Evolutionary conservation across 2,329 filamentous ascomycete species (phyloP), one percentile per base, ranked within the genome.

Genomic region (Talaromyces sp.): DNA sequence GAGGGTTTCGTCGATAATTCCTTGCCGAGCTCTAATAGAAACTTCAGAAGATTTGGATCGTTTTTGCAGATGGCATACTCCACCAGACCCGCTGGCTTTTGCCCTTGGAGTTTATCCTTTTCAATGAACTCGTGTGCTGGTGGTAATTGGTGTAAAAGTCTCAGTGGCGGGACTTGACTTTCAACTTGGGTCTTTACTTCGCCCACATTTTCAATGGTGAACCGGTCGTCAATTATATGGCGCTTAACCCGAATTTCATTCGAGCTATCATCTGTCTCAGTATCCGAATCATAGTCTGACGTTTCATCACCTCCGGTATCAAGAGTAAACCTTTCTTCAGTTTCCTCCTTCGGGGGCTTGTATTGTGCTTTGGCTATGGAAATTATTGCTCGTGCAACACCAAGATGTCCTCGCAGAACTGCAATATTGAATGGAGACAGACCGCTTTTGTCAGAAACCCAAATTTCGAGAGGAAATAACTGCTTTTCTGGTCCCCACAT

Each of bases 151-250:
- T 69, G 65, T 5, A 92, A 71, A 59, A 89, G 71, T 0, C 72
- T 64, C 1, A 83, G 69, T 1, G 90, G 87, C 38, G 80, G 80
- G 9, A 82, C 74, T 17, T 79, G 75, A 60, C 88, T 89, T 69
- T 89, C 86, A 61, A 91, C 88, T 59, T 88, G 81, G 68, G 83
- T 86, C 0, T 84, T 84, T 4, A 89, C 79, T 64, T 90, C 83
- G 0, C 89, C 89, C 60, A 95, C 81, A 65, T 91, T 86, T 17
- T 95, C 89, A 57, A 93, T 83, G 0, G 90, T 95, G 70, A 89
- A 90, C 38, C 82, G 79, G 13, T 88, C 84, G 65, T 88, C 83
- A 29, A 91, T 76, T 46, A 86, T 78, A 62, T 87, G 82, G 75
- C 74, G 66, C 6, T 70, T 63, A 13, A 80, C 68, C 26, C 73